Conservation (phyloP, 495 filamentous ascomycete species). For the Annulohypoxylon moriforme region DNA sequence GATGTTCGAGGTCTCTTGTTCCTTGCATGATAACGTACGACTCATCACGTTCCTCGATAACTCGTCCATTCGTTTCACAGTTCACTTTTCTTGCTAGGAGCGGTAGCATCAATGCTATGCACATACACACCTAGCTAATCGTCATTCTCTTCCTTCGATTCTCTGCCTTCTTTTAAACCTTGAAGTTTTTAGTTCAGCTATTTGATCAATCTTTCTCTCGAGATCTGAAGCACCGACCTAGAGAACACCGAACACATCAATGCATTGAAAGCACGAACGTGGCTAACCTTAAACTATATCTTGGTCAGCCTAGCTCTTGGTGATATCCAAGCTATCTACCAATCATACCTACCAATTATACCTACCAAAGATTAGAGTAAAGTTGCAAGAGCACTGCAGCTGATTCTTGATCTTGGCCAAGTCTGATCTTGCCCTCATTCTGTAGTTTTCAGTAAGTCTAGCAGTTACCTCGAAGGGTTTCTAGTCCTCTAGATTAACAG, state of each 20-base stretch:
- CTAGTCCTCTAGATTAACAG: slow-evolving; percentile 3
- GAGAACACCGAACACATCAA: slow-evolving; percentile 10
- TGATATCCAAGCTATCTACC: slow-evolving; percentile 1
- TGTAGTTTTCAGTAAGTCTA: slow-evolving; percentile 24
- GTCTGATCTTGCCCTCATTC: not conserved
- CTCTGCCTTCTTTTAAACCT: slow-evolving; percentile 21
- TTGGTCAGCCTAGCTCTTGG: not conserved
- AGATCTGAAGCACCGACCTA: slow-evolving; percentile 6
- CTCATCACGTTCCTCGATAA: slow-evolving; percentile 9
- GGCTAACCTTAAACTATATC: not conserved
- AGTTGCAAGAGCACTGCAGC: slow-evolving; percentile 33
- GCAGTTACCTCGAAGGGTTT: not conserved
- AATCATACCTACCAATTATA: not conserved
- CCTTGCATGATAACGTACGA: slow-evolving; percentile 41
- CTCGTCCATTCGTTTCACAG: slow-evolving; percentile 36
- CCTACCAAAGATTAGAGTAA: not conserved
- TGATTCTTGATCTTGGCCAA: slow-evolving; percentile 6
- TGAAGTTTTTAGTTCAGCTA: not conserved
- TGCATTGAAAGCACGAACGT: slow-evolving; percentile 26
- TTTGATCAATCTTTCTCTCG: slow-evolving; percentile 2
- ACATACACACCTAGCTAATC: slow-evolving; percentile 19
- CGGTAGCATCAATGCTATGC: slow-evolving; percentile 12
- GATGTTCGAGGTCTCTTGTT: slow-evolving; percentile 32
- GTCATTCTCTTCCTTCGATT: slow-evolving; percentile 18
- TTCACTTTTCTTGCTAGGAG: not conserved